phyloP scores from a whole-genome alignment of 306 rosid species.

The Vigna trinervia region DNA sequence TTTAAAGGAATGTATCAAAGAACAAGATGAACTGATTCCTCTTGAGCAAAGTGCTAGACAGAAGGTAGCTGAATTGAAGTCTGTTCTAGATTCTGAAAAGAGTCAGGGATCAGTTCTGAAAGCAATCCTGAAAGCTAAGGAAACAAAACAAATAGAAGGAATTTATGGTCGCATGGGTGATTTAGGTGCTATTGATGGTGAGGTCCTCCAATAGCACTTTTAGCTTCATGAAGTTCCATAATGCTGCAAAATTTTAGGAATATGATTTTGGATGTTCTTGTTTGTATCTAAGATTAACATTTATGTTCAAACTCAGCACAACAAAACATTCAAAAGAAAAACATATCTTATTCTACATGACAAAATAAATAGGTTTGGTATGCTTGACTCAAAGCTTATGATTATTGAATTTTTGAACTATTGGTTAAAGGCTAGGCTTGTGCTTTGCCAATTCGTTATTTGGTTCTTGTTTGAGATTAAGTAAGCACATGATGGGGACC shows the following conservation, averaged over 20 bases:
- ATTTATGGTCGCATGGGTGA: constrained; percentile 99
- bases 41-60: constrained; percentile 95
- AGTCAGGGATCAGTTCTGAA: constrained; percentile 90
- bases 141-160: constrained; percentile 75
- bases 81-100: constrained; percentile 85
- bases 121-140: constrained; percentile 84
- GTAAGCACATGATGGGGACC: not conserved
- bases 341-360: not conserved
- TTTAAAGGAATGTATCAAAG: constrained; percentile 68
- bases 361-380: constrained; percentile 6
- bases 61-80: constrained; percentile 93
- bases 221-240: constrained; percentile 16
- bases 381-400: not conserved
- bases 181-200: constrained; percentile 96
- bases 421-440: constrained; percentile 25
- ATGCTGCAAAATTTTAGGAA: constrained; percentile 20
- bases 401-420: constrained; percentile 28
- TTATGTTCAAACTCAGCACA: not conserved
- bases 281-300: constrained; percentile 17
- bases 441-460: constrained; percentile 8
- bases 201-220: constrained; percentile 38
- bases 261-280: constrained; percentile 2
- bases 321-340: constrained; percentile 6
- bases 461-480: constrained; percentile 22
- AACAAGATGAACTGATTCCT: constrained; percentile 84